Evolutionary conservation across 2,329 filamentous ascomycete species (phyloP), one percentile per base, ranked within the genome.

Genomic region (Colletotrichum tabaci): DNA sequence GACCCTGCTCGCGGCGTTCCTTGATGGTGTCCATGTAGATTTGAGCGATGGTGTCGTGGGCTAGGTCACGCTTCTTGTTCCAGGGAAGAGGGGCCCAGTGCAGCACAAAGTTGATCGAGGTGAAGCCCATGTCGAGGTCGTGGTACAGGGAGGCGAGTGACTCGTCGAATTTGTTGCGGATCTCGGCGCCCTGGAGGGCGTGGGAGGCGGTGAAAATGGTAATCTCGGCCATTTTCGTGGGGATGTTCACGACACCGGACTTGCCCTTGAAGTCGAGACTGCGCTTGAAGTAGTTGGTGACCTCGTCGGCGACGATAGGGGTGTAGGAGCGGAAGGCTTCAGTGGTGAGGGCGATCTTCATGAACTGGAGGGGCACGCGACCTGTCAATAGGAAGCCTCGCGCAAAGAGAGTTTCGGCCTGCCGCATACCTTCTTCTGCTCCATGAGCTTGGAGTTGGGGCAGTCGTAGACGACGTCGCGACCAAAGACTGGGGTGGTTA

Each of bases 171-270:
- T 89, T 91, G 79, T 88, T 90, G 75, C 94, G 93, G 71, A 97
- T 92, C 80, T 95, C 93, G 79, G 92, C 91, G 74, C 94, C 94
- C 83, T 97, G 94, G 1, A 97, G 90, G 21, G 93, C 91, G 79
- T 94, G 93, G 16, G 94, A 95, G 53, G 94, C 94, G 55, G 94
- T 97, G 82, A 95, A 97, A 78, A 97, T 95, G 67, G 94, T 97
- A 76, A 97, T 92, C 80, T 97, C 93, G 52, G 93, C 92, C 88
- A 97, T 93, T 76, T 89, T 90, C 77, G 92, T 90, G 68, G 92
- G 87, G 23, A 97, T 90, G 77, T 96, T 89, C 78, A 92, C 87
- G 18, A 89, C 86, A 65, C 94, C 94, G 52, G 87, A 89, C 73
- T 89, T 81, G 72, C 88, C 89, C 83, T 94, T 90, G 85, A 95